A percentile compares a stretch with the other conserved stretches of the same genome.
Conservation (phyloP, 2,329 filamentous ascomycete species). For the Fusarium protoensiforme region DNA sequence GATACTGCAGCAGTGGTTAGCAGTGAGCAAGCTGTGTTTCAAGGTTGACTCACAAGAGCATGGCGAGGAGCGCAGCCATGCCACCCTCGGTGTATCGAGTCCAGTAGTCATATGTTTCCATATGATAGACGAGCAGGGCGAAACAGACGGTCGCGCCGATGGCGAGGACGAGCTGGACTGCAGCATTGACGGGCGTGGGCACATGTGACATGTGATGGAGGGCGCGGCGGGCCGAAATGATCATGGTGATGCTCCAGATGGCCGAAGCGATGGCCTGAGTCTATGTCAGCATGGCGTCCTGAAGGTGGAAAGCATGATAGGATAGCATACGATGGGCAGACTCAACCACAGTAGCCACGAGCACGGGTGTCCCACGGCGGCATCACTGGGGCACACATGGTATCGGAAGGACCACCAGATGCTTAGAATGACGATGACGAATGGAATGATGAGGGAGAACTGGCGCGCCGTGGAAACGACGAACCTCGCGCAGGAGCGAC, state of each 20-base stretch:
- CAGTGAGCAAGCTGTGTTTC: background rate
- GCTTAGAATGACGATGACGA: conserved; percentile 53
- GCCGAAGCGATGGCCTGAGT: conserved; percentile 29
- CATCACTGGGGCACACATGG: conserved; percentile 31
- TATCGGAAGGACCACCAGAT: conserved; percentile 50
- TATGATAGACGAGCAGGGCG: conserved; percentile 33
- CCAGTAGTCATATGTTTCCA: conserved; percentile 28
- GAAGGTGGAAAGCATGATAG: background rate
- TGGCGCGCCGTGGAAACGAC: conserved; percentile 25
- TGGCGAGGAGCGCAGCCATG: conserved; percentile 38
- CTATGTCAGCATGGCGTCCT: background rate
- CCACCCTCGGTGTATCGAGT: conserved; percentile 24
- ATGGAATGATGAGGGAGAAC: conserved; percentile 41
- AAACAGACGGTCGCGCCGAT: conserved; percentile 37
- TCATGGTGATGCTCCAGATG: conserved; percentile 35
- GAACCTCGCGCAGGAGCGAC: conserved; percentile 13
- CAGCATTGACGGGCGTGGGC: conserved; percentile 20
- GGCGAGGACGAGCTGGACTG: conserved; percentile 37
- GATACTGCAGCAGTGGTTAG: conserved; percentile 20
- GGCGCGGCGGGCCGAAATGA: conserved; percentile 35
- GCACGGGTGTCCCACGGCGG: conserved; percentile 23
- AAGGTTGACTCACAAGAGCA: conserved; percentile 34
- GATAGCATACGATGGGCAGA: conserved; percentile 36
- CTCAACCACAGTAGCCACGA: conserved; percentile 40
- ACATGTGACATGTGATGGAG: conserved; percentile 34